Evolutionary conservation across 768 basidiomycete genomes (phyloP), one percentile per base, ranked within the genome.

Genomic region (Pleurotus eryngii): DNA sequence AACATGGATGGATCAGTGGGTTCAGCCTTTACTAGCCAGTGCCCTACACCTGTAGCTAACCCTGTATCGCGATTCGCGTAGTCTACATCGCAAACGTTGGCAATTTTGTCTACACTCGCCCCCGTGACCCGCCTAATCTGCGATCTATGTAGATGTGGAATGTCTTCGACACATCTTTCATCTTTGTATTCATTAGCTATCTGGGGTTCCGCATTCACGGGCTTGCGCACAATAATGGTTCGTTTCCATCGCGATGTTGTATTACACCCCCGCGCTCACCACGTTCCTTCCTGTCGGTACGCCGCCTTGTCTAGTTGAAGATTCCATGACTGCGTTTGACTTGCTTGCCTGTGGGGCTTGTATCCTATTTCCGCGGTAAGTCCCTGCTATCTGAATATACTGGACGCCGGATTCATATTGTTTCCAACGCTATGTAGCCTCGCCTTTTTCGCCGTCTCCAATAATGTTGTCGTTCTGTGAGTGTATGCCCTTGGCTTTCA

Each of bases 1-100:
- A 95, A 68, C 86, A 95, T 64, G 92, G 94, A 22, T 94, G 90
- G 90, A 80, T 82, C 46, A 86, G 92, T 92, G 65, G 72, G 91
- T 26, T 46, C 20, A 35, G 55, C 38, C 40, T 11, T 12, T 42
- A 58, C 35, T 58, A 54, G 17, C 5, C 14, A 27, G 54, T 20
- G n/a, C 49, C 46, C 39, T 57, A 38, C 5, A 6, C 24, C 46
- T 22, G 37, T 59, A 46, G 59, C 37, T 22, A 22, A n/a, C 30
- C 30, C 30, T 35, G 30, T 3, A 35, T 35, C 30, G 30, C 11
- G 30, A 35, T 35, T 35, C 30, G 38, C 56, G n/a, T 47, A 80
- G 92, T 95, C 54, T 95, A 95, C 68, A 83, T 92, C 43, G 90
- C 92, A 18, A 93, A 92, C 65, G 91, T 90, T 67, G 65, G 65